Percentiles rank a stretch among this genome's conserved stretches.
Evolutionary conservation across 140 eudicot genomes (phyloP).

Genomic region (Flaveria floridana): DNA sequence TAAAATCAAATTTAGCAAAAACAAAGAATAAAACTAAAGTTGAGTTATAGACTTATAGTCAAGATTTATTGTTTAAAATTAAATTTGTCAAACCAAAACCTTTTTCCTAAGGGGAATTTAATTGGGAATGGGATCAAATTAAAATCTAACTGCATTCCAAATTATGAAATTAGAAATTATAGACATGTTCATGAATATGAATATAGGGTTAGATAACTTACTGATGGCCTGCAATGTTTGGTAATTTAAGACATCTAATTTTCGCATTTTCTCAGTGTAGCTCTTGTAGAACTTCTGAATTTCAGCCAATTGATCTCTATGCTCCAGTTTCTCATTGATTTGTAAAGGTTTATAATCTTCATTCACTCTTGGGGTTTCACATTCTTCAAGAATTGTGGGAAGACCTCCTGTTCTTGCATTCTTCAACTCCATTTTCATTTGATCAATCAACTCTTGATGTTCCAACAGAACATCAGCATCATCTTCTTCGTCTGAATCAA

Average conservation of each 20-base stretch:
- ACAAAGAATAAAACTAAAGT: background rate
- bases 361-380: slow-evolving; percentile 52
- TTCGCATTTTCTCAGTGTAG: slow-evolving; percentile 78
- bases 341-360: slow-evolving; percentile 78
- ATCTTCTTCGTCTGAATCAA: slow-evolving; percentile 50
- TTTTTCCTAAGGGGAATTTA: slow-evolving; percentile 5
- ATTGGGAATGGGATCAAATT: background rate
- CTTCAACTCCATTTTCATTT: slow-evolving; percentile 79
- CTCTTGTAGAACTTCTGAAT: slow-evolving; percentile 79
- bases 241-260: slow-evolving; percentile 81
- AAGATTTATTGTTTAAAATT: slow-evolving; percentile 16
- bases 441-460: slow-evolving; percentile 63
- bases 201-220: slow-evolving; percentile 45
- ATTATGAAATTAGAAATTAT: background rate
- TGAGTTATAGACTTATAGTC: slow-evolving; percentile 13
- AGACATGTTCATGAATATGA: slow-evolving; percentile 15
- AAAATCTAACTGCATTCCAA: background rate
- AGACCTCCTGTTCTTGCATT: slow-evolving; percentile 56
- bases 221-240: slow-evolving; percentile 89
- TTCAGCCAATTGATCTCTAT: slow-evolving; percentile 67
- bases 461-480: slow-evolving; percentile 55
- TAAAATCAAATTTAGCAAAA: background rate
- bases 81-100: slow-evolving; percentile 27
- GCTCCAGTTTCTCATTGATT: slow-evolving; percentile 61
- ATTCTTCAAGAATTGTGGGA: slow-evolving; percentile 86